Conservation (phyloP, 768 basidiomycete genomes). For the Sporobolomyces roseus region DNA sequence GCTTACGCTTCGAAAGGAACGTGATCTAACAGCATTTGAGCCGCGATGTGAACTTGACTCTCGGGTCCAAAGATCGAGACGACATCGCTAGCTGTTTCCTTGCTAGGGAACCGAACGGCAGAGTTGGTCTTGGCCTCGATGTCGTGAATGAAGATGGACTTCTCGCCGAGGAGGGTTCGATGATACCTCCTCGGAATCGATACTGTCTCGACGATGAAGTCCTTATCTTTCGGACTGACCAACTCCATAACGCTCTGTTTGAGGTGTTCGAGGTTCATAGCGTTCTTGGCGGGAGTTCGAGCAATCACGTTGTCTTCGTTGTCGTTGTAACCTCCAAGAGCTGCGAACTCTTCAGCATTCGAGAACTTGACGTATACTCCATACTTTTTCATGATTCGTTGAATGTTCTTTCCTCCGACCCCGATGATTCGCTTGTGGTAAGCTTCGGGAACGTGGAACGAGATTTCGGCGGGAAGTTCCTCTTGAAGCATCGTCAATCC, state of each 20-base stretch:
- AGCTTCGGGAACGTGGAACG: slow-evolving; percentile 95
- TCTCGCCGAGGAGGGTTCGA: slow-evolving; percentile 89
- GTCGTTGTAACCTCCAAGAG: slow-evolving; percentile 88
- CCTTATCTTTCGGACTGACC: slow-evolving; percentile 96
- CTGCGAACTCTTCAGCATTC: slow-evolving; percentile 93
- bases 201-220: slow-evolving; percentile 88
- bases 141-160: slow-evolving; percentile 92
- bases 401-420: slow-evolving; percentile 94
- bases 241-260: slow-evolving; percentile 97
- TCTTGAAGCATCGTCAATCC: slow-evolving; percentile 87
- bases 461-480: slow-evolving; percentile 96
- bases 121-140: slow-evolving; percentile 96
- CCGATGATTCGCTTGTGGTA: slow-evolving; percentile 99
- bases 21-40: slow-evolving; percentile 91
- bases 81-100: slow-evolving; percentile 87
- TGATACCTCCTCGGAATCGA: slow-evolving; percentile 93
- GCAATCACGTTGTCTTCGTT: slow-evolving; percentile 99
- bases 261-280: slow-evolving; percentile 85
- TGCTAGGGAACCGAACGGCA: slow-evolving; percentile 79
- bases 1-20: slow-evolving; percentile 61
- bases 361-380: slow-evolving; percentile 99
- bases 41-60: slow-evolving; percentile 92
- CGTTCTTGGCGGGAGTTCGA: slow-evolving; percentile 97
- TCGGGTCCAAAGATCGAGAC: slow-evolving; percentile 97
- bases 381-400: slow-evolving; percentile 98